Percentiles rank a stretch among this genome's conserved stretches.
Evolutionary conservation across 257 asterid genomes (phyloP).

Genomic region (Scutellaria baicalensis): DNA sequence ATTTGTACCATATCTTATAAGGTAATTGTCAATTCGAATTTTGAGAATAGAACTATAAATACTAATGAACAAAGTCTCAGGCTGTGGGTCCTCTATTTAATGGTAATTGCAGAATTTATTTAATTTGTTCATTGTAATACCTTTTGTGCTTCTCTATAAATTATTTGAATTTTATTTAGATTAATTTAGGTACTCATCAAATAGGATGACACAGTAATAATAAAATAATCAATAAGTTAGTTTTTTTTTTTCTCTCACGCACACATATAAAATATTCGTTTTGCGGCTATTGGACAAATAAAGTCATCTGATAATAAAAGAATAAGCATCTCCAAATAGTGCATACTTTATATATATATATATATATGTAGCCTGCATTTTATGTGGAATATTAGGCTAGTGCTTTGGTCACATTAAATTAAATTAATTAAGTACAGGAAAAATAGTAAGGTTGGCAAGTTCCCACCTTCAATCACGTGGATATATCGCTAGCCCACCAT

Average conservation of each 20-base stretch:
- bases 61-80: no score
- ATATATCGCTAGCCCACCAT: conserved; percentile 22
- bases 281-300: background rate
- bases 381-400: background rate
- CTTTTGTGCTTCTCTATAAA: no score
- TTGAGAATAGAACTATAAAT: no score
- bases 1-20: no score
- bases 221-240: background rate
- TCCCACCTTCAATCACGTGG: conserved; percentile 34
- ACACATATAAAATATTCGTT: background rate
- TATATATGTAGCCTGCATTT: background rate
- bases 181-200: background rate
- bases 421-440: background rate
- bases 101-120: no score
- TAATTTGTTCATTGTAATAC: background rate
- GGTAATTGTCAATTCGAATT: no score
- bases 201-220: background rate
- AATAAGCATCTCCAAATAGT: conserved; percentile 4
- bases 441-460: conserved; percentile 20
- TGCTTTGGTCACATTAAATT: background rate
- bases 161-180: background rate
- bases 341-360: background rate
- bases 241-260: background rate
- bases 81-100: background rate
- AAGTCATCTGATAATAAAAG: conserved; percentile 5